Base-by-base conservation (phyloP, 371 early-diverging fungal genomes). In the Nosema bombycis region DNA sequence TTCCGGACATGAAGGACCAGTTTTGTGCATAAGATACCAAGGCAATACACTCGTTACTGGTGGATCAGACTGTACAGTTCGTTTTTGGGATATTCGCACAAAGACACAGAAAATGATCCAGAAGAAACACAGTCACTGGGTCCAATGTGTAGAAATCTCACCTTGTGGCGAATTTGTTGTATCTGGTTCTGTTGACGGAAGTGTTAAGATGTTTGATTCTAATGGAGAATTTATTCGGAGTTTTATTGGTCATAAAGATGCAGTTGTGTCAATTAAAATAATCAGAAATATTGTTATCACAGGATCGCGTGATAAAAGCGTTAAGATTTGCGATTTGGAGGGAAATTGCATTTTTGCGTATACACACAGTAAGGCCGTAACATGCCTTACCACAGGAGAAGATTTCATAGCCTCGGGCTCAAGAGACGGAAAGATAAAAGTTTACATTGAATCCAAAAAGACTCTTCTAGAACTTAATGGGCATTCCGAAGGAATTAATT, bases 1-100 rank as follows among this genome's bases (percentile, higher is more conserved):
- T 38, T 65, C 67, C 62, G 94, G 95, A 0, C 98, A 97, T 82
- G 70, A 71, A 12, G 94, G 95, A 78, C 89, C 92, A 70, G 91
- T 97, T 2, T 93, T 96, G 81, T 94, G 94, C 78, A 87, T 95
- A 28, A 95, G 93, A 81, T 91, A 91, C 81, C 87, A 88, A 54
- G 90, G 89, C 80, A 90, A 89, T 80, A 89, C 92, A 38, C 85
- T 95, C 60, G 96, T 93, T 14, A 90, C 91, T 64, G 90, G 92
- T 4, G 94, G 95, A 15, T 91, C 93, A 83, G 98, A 98, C 84
- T 90, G 90, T 64, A 96, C 96, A 0, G 92, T 94, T 33, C 89
- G 94, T 26, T 89, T 98, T 38, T 98, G 96, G 96, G 91, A 96
- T 85, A 89, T 91, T 0, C 85, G 85, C 15, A 87, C 89, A 29